Evolutionary conservation across 208 protist species (phyloP), one percentile per base, ranked within the genome.

Genomic region (Kentomonas sorsogonicus): DNA sequence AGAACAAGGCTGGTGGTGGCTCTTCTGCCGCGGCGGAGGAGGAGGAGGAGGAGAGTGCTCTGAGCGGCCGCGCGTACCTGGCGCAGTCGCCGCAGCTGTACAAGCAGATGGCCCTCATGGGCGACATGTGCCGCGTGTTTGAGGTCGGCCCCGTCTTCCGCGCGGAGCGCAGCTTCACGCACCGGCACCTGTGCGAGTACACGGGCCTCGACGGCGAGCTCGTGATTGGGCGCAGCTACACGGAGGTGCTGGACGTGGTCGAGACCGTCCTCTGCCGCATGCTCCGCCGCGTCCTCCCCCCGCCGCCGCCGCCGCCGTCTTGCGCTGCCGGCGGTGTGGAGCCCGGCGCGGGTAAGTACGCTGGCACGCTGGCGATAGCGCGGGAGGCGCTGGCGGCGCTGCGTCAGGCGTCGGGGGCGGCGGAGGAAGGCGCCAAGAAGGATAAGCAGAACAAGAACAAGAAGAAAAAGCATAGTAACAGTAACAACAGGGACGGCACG

Each of bases 81-180:
- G 98, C 98, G 18, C 98, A 99, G 85, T 98, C 94, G 1, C 98
- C 98, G 38, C 98, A 99, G 89, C 86, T 99, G 18, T 99, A 99
- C 84, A 99, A 99, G 79, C 98, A 99, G 77, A 99, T 99, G 98
- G 79, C 88, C 26, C 77, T 99, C 18, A 81, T 80, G 67, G 87
- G 88, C 23, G 98, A 99, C 69, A 79, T 97, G 11, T 80, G 94
- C 53, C 73, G 88, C 13, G 91, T 96, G 26, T 97, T 95, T 63
- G 94, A 98, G 74, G 85, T 99, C 51, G 96, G 91, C 1, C 94
- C 95, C 3, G 97, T 99, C 3, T 99, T 99, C 70, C 85, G 98
- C 41, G 97, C 98, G 10, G 98, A 99, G 83, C 97, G 98, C 30
- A 98, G 90, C 44, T 64, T 98, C 47, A 99, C 98, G 4, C 95